These are phyloP conservation scores for Arbutus unedo DNA, from an alignment of 148 eudicot genomes.

Conservation along the genomic window DNA sequence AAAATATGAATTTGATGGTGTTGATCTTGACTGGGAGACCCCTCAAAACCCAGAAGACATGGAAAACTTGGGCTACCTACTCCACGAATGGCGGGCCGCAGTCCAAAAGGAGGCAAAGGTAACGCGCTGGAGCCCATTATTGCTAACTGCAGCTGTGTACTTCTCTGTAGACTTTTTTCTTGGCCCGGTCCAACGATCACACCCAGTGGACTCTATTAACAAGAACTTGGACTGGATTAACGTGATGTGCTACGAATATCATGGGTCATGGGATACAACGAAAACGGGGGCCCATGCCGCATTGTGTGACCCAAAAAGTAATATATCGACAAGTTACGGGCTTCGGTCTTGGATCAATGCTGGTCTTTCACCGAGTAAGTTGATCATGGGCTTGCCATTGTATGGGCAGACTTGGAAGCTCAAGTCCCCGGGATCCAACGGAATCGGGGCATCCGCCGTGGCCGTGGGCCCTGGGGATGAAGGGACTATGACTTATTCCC, in stretches of 20 bases:
- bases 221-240: slow-evolving; percentile 45
- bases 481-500: slow-evolving; percentile 23
- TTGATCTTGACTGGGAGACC: slow-evolving; percentile 56
- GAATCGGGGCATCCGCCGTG: slow-evolving; percentile 37
- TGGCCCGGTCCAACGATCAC: slow-evolving; percentile 14
- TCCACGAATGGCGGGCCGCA: slow-evolving; percentile 42
- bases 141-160: slow-evolving; percentile 46
- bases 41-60: slow-evolving; percentile 36
- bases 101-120: slow-evolving; percentile 31
- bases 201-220: slow-evolving; percentile 27
- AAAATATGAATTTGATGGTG: too few species aligned
- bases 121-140: slow-evolving; percentile 23
- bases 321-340: slow-evolving; percentile 44
- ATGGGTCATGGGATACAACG: slow-evolving; percentile 44
- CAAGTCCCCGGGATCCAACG: slow-evolving; percentile 24
- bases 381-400: slow-evolving; percentile 53
- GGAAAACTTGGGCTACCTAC: slow-evolving; percentile 25
- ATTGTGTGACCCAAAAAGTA: slow-evolving; percentile 33
- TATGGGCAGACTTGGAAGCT: slow-evolving; percentile 52
- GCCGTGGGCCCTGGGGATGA: slow-evolving; percentile 37
- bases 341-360: slow-evolving; percentile 43
- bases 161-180: slow-evolving; percentile 29
- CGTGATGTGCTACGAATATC: slow-evolving; percentile 46
- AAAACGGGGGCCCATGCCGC: slow-evolving; percentile 44
- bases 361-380: slow-evolving; percentile 28